Conservation (phyloP, 495 filamentous ascomycete species). For the Aspergillus avenaceus region DNA sequence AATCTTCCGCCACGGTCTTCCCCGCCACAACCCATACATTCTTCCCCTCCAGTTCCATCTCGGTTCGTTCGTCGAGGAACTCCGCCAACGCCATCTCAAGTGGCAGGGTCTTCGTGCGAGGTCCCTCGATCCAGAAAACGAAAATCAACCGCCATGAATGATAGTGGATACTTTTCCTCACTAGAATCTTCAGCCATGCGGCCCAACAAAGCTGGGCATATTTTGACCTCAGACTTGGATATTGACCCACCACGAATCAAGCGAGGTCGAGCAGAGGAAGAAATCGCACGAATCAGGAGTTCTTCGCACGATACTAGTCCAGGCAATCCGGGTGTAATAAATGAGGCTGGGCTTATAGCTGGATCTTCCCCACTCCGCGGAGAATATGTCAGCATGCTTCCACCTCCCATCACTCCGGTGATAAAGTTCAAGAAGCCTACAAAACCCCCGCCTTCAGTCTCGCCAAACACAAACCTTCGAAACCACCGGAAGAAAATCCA, state of each 20-base stretch:
- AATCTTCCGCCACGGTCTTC: constrained; percentile 48
- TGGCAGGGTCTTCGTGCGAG: constrained; percentile 49
- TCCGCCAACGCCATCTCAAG: constrained; percentile 66
- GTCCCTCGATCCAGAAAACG: constrained; percentile 61
- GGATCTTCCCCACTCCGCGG: constrained; percentile 58
- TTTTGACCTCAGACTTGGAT: constrained; percentile 66
- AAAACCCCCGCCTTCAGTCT: constrained; percentile 80
- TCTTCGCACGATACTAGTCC: constrained; percentile 89
- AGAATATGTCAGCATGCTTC: constrained; percentile 56
- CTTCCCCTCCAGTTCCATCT: constrained; percentile 80
- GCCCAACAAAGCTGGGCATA: constrained; percentile 54
- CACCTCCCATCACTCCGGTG: constrained; percentile 80
- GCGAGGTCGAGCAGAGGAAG: constrained; percentile 87
- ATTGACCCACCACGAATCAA: constrained; percentile 74
- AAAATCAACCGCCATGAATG: constrained; percentile 74
- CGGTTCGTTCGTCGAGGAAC: constrained; percentile 63
- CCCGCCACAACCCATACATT: constrained; percentile 65
- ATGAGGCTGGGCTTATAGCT: constrained; percentile 38
- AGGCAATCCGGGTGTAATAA: constrained; percentile 52
- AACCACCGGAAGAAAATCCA: constrained; percentile 84
- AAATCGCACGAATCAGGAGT: constrained; percentile 88
- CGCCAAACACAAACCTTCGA: constrained; percentile 90
- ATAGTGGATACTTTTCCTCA: constrained; percentile 96
- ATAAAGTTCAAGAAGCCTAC: constrained; percentile 79
- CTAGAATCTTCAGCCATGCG: constrained; percentile 90